phyloP scores from a whole-genome alignment of 2,329 filamentous ascomycete species.

The Stromatinia cepivora region DNA sequence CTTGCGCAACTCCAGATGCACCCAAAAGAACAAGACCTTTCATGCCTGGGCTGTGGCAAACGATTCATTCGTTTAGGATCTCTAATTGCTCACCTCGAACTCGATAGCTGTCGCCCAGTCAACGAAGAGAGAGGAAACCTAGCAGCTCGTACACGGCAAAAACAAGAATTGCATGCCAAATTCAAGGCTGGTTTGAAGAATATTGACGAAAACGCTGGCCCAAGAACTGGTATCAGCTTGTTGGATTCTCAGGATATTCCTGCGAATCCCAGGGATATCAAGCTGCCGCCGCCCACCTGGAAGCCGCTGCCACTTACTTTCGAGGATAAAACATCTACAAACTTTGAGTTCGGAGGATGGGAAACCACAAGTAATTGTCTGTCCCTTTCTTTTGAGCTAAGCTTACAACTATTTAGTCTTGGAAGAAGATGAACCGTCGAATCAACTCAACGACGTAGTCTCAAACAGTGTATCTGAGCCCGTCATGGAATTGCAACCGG shows the following conservation, averaged over 20 bases:
- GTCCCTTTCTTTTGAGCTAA: not conserved
- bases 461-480: not conserved
- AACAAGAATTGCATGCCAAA: slow-evolving; percentile 19
- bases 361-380: slow-evolving; percentile 9
- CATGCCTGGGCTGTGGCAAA: slow-evolving; percentile 16
- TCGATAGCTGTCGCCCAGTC: slow-evolving; percentile 13
- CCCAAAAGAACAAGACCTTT: slow-evolving; percentile 20
- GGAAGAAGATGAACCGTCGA: slow-evolving; percentile 13
- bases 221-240: not conserved
- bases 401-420: slow-evolving; percentile 9
- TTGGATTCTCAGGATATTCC: slow-evolving; percentile 8
- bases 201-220: not conserved
- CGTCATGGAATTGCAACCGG: slow-evolving; percentile 10
- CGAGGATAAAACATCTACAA: not conserved
- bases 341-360: slow-evolving; percentile 13
- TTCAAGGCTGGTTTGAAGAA: slow-evolving; percentile 16
- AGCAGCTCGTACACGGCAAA: slow-evolving; percentile 14
- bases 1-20: slow-evolving; percentile 13
- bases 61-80: slow-evolving; percentile 20
- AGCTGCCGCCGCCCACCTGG: not conserved
- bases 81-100: slow-evolving; percentile 22
- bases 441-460: not conserved
- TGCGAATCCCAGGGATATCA: not conserved
- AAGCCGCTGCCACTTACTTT: not conserved
- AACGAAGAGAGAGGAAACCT: slow-evolving; percentile 10